Conservation (phyloP, 2,329 filamentous ascomycete species). For the Thelonectria discophora region DNA sequence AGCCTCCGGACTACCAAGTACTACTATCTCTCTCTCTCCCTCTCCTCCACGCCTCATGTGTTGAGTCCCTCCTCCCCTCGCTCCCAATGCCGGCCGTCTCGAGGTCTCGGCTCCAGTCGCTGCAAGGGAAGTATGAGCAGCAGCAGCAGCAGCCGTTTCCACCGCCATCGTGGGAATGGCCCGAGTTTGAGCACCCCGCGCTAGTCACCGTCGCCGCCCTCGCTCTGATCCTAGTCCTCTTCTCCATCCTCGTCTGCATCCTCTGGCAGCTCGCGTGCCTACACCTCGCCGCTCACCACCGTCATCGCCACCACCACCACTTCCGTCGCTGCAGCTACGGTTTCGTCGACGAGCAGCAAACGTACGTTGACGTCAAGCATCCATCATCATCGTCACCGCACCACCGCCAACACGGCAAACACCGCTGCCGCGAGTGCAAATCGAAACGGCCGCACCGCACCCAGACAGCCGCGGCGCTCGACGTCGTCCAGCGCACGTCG, state of each 20-base stretch:
- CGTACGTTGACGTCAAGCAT: background rate
- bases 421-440: slow-evolving; percentile 16
- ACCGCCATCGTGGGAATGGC: slow-evolving; percentile 19
- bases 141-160: no score
- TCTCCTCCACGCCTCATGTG: slow-evolving; percentile 1
- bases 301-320: no score
- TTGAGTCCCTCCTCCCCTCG: background rate
- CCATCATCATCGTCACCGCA: no score
- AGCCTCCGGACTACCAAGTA: background rate
- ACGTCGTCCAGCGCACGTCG: slow-evolving; percentile 31
- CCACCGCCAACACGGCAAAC: background rate
- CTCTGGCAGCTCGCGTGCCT: slow-evolving; percentile 30
- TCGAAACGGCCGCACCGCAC: slow-evolving; percentile 29
- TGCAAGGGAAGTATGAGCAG: slow-evolving; percentile 8
- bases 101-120: slow-evolving; percentile 3
- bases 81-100: slow-evolving; percentile 12
- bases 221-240: slow-evolving; percentile 28
- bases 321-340: slow-evolving; percentile 25
- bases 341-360: slow-evolving; percentile 5
- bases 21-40: background rate
- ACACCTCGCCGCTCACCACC: no score
- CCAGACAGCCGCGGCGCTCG: slow-evolving; percentile 25
- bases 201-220: slow-evolving; percentile 36
- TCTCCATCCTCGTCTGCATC: slow-evolving; percentile 34
- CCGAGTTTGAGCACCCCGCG: slow-evolving; percentile 25